Base-by-base conservation (phyloP, 2,329 filamentous ascomycete genomes). In the Pezicula carpinea region DNA sequence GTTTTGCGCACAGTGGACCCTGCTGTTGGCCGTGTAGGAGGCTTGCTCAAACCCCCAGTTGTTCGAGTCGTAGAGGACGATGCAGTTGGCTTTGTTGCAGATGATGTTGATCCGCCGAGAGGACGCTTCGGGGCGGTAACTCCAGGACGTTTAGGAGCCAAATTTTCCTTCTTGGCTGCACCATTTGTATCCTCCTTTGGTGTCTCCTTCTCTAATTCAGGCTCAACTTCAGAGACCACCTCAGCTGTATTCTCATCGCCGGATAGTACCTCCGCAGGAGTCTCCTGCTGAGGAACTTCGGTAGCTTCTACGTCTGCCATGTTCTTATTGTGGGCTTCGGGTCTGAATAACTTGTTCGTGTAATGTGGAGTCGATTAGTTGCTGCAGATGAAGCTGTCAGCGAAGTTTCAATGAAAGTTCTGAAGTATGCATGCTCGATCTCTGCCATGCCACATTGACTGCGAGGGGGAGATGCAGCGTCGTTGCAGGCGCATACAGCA, bases 21-120 rank as follows among this genome's bases (percentile, higher is more conserved):
- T 44, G 54, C 34, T 15, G 52, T 46, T 17, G 61, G 55, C 21
- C 62, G 59, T 40, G 61, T 57, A 32, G 63, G 62, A 36, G 63
- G 63, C 46, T 64, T 66, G 48, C 58, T 62, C 19, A 64, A 46
- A n/a, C 60, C 62, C 39, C 59, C 58, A 22, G 53, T 55, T 23
- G 57, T 55, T 39, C 45, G 47, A 6, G 48, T 46, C 23, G 59
- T 53, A 34, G 57, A 43, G 35, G 62, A 60, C 17, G 61, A 55
- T 23, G 55, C 47, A 5, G 55, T 53, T 32, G 57, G 53, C 33
- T 56, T 62, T 4, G 56, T 49, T n/a, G 54, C 46, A 36, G 60
- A 55, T 6, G 57, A 50, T 17, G 60, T 46, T 39, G 58, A 46
- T 18, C 59, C 41, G 23, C 51, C 49, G 32, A 53, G 53, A 22